Evolutionary conservation across 2,329 filamentous ascomycete species (phyloP), one percentile per base, ranked within the genome.

Genomic region (Dichotomopilus funicola): DNA sequence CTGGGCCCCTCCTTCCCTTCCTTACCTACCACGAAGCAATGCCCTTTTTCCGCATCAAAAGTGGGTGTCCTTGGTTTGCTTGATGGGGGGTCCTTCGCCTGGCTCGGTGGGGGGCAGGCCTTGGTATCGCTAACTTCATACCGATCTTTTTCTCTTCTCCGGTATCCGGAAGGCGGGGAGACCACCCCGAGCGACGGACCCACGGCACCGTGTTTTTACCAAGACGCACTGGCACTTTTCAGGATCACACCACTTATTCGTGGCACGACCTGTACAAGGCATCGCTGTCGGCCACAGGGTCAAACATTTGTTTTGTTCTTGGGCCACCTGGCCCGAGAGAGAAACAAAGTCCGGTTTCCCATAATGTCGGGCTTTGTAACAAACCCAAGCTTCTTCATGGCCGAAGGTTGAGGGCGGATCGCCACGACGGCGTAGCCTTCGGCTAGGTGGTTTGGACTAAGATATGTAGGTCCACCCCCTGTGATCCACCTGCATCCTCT

Each of bases 351-450:
- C 52, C 46, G 47, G 51, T 27, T n/a, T 13, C 36, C 48, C 45
- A 45, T 50, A 33, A 13, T 38, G 42, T 4, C 44, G 13, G 3
- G 9, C 34, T 34, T 42, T 38, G 7, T 19, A 31, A 27, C 19
- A 27, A 27, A 3, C 19, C 19, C 19, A 27, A 27, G 19, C 19
- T 27, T 27, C 19, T 27, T 27, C 19, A 27, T 27, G 19, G 19
- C 19, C 19, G 19, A 27, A 27, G 19, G 19, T 3, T 27, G 19
- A 27, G 19, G 19, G 19, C 19, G 47, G 59, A 64, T 62, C 55
- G 49, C 49, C 56, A 51, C 49, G 34, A 44, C 54, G 35, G 44
- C 55, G 53, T 35, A 50, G 51, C 49, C 52, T 41, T 53, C 47
- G 33, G 42, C 56, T 53, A 37, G 36, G 49, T 47, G 43, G 19